Percentiles rank a stretch among this genome's conserved stretches.
Evolutionary conservation across 1,284 basidiomycete genomes (phyloP).

Genomic region (Coniferiporia weirii): DNA sequence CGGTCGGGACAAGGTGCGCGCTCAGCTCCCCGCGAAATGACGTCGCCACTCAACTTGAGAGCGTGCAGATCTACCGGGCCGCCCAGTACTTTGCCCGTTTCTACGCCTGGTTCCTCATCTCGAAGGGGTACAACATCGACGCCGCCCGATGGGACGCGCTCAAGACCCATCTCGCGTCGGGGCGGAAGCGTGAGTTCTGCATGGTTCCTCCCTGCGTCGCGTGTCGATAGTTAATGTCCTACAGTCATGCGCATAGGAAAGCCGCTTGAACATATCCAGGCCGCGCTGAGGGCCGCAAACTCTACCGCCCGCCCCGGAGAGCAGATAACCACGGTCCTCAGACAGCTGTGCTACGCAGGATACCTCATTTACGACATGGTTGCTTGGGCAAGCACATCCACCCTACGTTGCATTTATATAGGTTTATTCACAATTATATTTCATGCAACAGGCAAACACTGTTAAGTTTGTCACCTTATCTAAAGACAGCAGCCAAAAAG

Average conservation of each 20-base stretch:
- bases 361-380: conserved; percentile 82
- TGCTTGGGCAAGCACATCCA: conserved; percentile 62
- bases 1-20: conserved; percentile 80
- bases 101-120: conserved; percentile 77
- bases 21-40: background rate
- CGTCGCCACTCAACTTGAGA: background rate
- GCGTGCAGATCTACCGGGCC: conserved; percentile 74
- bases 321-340: conserved; percentile 74
- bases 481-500: conserved; percentile 59
- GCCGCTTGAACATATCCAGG: conserved; percentile 91
- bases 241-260: conserved; percentile 91
- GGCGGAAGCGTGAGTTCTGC: conserved; percentile 65
- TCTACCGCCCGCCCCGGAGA: conserved; percentile 60
- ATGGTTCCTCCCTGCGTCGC: background rate
- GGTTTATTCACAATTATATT: background rate
- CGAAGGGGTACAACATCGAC: conserved; percentile 57
- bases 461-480: conserved; percentile 67
- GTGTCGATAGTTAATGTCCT: conserved; percentile 9
- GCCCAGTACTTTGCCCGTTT: conserved; percentile 92
- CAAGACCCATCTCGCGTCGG: conserved; percentile 73
- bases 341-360: conserved; percentile 89
- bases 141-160: conserved; percentile 75
- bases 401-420: conserved; percentile 1
- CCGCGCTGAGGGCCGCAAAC: conserved; percentile 77
- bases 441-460: conserved; percentile 47